Base-by-base conservation (phyloP, 2,329 filamentous ascomycete species). In the Pseudohalonectria lignicola region DNA sequence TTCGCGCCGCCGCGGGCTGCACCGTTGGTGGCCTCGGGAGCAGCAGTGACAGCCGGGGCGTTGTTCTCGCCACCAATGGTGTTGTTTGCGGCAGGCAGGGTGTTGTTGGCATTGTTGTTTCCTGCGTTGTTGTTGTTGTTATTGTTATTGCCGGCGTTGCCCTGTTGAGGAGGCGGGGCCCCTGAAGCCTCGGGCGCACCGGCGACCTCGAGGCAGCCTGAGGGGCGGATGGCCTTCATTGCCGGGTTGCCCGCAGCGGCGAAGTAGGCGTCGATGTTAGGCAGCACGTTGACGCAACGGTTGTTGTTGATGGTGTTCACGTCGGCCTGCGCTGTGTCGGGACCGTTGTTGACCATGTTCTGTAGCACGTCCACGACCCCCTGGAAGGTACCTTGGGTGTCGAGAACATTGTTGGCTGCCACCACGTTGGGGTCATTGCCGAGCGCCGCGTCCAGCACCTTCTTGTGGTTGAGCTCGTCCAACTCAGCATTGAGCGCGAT, bases 191-290 rank as follows among this genome's bases (percentile, higher is more conserved):
- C 31, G 12, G 31, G 31, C 16, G 31, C 18, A 12, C 16, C 31
- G 15, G 11, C 12, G 9, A 33, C 17, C 31, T 33, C 15, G 31
- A 13, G 15, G 31, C 31, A 33, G 31, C 15, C 31, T 2, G 18
- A 12, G 31, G 31, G 30, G 18, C 31, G 31, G 31, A 33, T n/a
- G 31, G 31, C 31, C 31, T 21, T 21, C 9, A 33, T 12, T 12
- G 18, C 8, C 9, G 18, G 18, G 9, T 10, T 12, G 31, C 18
- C 31, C 10, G 31, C 31, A 12, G 31, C 17, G 31, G 17, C 4
- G 31, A 34, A 34, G 31, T 34, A 34, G 31, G 31, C 18, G 31
- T 34, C 31, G 19, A 34, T 34, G 19, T 34, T 34, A 12, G 31
- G 31, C 31, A 34, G 31, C 4, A 34, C 31, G 31, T 34, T 34